A percentile compares a stretch with the other conserved stretches of the same genome.
Conservation (phyloP, 768 basidiomycete genomes). For the Xerocomellus dryophilus region DNA sequence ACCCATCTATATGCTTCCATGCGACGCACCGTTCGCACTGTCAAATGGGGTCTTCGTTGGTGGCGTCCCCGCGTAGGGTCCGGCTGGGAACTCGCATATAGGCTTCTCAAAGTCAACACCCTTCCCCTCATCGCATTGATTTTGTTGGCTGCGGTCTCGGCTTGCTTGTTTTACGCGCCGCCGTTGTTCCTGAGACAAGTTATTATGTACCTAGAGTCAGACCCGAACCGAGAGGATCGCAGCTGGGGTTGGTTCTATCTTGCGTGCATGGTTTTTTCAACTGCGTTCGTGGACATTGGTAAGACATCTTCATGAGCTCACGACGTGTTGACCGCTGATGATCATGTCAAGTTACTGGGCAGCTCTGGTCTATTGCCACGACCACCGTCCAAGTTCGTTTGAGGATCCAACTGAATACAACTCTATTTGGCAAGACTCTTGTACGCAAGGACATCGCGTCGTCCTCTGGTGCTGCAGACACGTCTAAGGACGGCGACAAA, state of each 20-base stretch:
- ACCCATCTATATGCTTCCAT: conserved; percentile 62
- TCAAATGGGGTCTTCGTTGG: conserved; percentile 48
- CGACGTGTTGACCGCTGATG: conserved; percentile 4
- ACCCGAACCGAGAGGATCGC: conserved; percentile 50
- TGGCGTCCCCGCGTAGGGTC: conserved; percentile 62
- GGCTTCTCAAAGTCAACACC: conserved; percentile 57
- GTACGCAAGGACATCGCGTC: conserved; percentile 82
- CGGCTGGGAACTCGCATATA: conserved; percentile 63
- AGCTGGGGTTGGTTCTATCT: conserved; percentile 77
- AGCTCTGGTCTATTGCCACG: conserved; percentile 68
- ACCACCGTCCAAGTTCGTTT: conserved; percentile 69
- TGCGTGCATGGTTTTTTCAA: conserved; percentile 48
- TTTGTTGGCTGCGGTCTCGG: conserved; percentile 51
- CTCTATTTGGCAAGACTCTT: conserved; percentile 81
- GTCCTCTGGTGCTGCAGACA: conserved; percentile 38
- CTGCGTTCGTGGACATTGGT: conserved; percentile 43
- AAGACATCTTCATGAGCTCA: conserved; percentile 15
- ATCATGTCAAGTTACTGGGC: conserved; percentile 51
- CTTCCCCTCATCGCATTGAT: conserved; percentile 41
- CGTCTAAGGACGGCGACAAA: conserved; percentile 22
- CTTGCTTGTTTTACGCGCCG: conserved; percentile 63
- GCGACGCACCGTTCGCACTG: conserved; percentile 51
- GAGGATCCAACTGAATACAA: conserved; percentile 76
- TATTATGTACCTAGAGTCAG: conserved; percentile 63
- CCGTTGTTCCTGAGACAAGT: conserved; percentile 60